These are phyloP conservation scores for Pestalotiopsis fici DNA, from an alignment of 2,329 filamentous ascomycete species.

Conservation along the genomic window DNA sequence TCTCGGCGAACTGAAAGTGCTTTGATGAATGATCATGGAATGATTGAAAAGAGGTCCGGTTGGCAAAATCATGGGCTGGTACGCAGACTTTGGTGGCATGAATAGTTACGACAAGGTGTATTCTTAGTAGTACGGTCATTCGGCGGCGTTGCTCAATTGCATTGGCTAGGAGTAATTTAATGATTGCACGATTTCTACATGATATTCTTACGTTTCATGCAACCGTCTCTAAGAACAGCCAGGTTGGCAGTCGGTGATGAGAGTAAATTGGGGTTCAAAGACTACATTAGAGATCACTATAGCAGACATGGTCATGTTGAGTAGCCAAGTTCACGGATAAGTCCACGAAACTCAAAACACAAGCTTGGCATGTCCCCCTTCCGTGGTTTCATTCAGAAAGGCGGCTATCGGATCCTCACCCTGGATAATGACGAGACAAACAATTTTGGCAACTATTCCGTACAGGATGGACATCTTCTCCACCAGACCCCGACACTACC, in stretches of 20 bases:
- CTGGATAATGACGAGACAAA: background rate
- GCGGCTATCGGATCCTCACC: background rate
- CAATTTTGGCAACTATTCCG: no score
- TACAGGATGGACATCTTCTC: no score
- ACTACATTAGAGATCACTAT: no score
- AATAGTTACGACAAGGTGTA: conserved; percentile 2
- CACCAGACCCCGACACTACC: background rate
- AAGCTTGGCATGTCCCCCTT: no score
- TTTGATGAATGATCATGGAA: background rate
- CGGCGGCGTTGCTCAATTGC: conserved; percentile 6
- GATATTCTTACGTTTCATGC: background rate
- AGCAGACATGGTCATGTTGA: no score
- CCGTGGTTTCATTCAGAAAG: no score
- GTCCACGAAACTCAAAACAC: no score
- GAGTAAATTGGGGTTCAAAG: no score
- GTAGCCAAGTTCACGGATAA: no score
- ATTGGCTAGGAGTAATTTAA: conserved; percentile 9
- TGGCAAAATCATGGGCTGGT: background rate
- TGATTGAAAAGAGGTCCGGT: background rate
- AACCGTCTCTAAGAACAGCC: background rate
- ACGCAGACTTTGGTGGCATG: background rate
- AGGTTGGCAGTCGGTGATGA: background rate
- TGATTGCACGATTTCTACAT: conserved; percentile 4
- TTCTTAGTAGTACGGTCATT: background rate
- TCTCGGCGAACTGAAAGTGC: background rate